These are phyloP conservation scores for Cutaneotrichosporon arboriforme DNA, from an alignment of 1,284 basidiomycete genomes.

Conservation along the genomic window DNA sequence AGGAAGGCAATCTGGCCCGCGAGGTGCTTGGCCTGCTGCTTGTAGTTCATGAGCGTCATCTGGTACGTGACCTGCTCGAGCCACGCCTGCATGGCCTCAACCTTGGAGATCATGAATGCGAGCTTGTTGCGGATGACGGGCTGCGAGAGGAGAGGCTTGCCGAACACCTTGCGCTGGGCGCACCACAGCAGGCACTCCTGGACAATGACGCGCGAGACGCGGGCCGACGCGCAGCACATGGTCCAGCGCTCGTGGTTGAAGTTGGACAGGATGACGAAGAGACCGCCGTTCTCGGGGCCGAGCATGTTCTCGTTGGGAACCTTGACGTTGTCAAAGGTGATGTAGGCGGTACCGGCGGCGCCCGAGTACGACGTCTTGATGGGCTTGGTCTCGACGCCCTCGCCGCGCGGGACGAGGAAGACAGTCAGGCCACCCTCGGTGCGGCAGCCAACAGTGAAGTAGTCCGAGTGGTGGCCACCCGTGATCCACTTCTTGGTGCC, in stretches of 20 bases:
- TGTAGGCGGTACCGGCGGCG: constrained; percentile 73
- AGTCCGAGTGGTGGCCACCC: constrained; percentile 59
- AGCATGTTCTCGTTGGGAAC: constrained; percentile 81
- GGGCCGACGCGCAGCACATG: constrained; percentile 45
- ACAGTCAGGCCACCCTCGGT: constrained; percentile 76
- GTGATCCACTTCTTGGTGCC: constrained; percentile 94
- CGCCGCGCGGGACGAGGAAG: constrained; percentile 69
- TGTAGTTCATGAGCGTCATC: constrained; percentile 71
- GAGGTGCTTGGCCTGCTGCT: constrained; percentile 58
- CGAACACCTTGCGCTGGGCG: constrained; percentile 72
- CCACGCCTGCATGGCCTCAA: constrained; percentile 80
- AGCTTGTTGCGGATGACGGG: constrained; percentile 79
- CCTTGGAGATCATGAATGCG: constrained; percentile 76
- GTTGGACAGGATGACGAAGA: constrained; percentile 63
- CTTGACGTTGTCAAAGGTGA: constrained; percentile 73
- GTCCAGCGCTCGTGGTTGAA: constrained; percentile 47
- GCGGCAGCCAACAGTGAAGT: constrained; percentile 32
- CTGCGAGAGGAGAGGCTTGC: constrained; percentile 73
- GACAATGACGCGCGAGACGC: constrained; percentile 41
- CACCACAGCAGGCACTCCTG: constrained; percentile 57
- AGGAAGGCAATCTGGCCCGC: constrained; percentile 50
- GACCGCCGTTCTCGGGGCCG: constrained; percentile 74
- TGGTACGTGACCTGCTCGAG: constrained; percentile 84
- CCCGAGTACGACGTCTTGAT: constrained; percentile 83
- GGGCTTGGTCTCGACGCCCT: constrained; percentile 75